Evolutionary conservation across 1,284 basidiomycete genomes (phyloP), one percentile per base, ranked within the genome.

Genomic region (Ganoderma boninense): DNA sequence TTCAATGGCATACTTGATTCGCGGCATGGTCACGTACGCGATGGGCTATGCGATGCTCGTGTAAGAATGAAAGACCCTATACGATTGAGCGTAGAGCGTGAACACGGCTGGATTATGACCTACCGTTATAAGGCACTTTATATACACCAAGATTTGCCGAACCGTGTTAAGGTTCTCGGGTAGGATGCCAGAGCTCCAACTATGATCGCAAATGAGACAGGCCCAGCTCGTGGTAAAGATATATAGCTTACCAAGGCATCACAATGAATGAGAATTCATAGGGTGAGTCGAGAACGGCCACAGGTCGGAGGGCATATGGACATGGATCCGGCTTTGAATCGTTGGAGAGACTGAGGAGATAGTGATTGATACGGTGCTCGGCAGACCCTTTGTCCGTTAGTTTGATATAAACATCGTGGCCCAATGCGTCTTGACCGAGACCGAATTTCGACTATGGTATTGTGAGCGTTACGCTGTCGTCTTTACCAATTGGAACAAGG

Each of bases 341-440:
- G 4, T 46, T 52, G 3, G 26, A 16, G 13, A 32, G 26, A 2
- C 35, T 4, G n/a, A 60, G 38, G 18, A 70, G 69, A 14, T 43
- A 35, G 7, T n/a, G 18, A 43, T 64, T 52, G 18, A 67, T 70
- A 4, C 26, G 35, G n/a, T 61, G 38, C 18, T 70, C 65, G 2
- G 10, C 35, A 38, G 62, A 64, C 14, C 35, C 62, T 8, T 67
- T 64, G 6, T 42, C 43, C 18, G 56, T 62, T 3, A 67, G 7
- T 42, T 70, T 70, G 61, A 67, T 59, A 13, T 64, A 13, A 16
- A 70, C 38, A 18, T 64, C 62, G 10, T 61, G 52, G 3, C 62
- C 62, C 11, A 13, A 20, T 5, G 10, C 18, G 29, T 70, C 65
- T 40, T 64, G 62, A 6, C 60, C 69, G 10, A 26, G 43, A 4